Evolutionary conservation across 2,329 filamentous ascomycete genomes (phyloP).

Genomic region (Elsinoe perseae): DNA sequence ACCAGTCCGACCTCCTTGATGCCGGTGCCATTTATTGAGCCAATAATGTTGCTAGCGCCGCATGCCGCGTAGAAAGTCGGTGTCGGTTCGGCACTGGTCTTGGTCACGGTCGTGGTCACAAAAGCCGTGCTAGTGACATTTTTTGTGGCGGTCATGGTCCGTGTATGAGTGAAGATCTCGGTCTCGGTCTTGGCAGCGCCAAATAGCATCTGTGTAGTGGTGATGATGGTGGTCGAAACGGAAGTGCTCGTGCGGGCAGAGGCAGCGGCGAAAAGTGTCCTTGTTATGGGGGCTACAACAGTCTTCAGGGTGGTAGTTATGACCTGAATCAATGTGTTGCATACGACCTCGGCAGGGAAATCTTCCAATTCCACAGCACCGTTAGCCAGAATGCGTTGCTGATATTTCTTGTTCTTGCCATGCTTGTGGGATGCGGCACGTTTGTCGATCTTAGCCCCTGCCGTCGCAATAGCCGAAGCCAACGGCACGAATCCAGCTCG

Average conservation of each 20-base stretch:
- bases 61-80: slow-evolving; percentile 12
- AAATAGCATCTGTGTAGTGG: neutral
- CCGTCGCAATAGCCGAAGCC: slow-evolving; percentile 4
- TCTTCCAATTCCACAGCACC: neutral
- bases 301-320: slow-evolving; percentile 5
- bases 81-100: neutral
- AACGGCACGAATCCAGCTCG: slow-evolving; percentile 1
- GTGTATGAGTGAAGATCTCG: neutral
- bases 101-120: neutral
- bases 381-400: slow-evolving; percentile 1
- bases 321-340: slow-evolving; percentile 10
- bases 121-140: neutral
- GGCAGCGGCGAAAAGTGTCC: neutral
- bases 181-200: neutral
- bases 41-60: slow-evolving; percentile 1
- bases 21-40: neutral
- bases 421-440: neutral
- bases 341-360: neutral
- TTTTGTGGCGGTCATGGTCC: neutral
- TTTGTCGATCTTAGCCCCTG: neutral
- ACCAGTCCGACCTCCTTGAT: slow-evolving; percentile 8
- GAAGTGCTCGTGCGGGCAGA: slow-evolving; percentile 4
- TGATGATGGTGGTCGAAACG: neutral
- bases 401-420: neutral
- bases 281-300: neutral